A percentile compares a stretch with the other conserved stretches of the same genome.
Evolutionary conservation across 345 rosid species (phyloP).

Genomic region (Mallotus nudiflorus): DNA sequence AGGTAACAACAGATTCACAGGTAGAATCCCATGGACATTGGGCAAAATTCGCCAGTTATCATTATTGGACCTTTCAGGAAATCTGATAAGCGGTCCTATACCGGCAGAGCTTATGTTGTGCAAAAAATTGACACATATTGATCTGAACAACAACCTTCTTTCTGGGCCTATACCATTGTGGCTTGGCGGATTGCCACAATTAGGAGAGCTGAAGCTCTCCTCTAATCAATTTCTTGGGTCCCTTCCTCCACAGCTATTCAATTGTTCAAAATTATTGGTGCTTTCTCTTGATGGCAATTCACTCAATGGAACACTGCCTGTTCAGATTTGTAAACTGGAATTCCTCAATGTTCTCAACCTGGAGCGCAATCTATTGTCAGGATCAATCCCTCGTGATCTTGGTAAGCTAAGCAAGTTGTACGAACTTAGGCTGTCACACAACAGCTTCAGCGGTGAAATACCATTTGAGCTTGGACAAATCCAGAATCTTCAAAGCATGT

Average conservation of each 20-base stretch:
- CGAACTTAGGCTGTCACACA: slow-evolving; percentile 67
- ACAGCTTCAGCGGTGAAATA: slow-evolving; percentile 65
- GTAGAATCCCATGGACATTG: slow-evolving; percentile 75
- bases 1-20: slow-evolving; percentile 71
- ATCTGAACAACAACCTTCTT: slow-evolving; percentile 76
- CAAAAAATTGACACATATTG: slow-evolving; percentile 73
- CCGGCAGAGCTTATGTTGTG: slow-evolving; percentile 68
- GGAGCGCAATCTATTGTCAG: slow-evolving; percentile 56
- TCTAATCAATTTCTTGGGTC: slow-evolving; percentile 62
- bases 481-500: slow-evolving; percentile 69
- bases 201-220: slow-evolving; percentile 87
- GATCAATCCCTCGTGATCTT: slow-evolving; percentile 57
- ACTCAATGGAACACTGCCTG: slow-evolving; percentile 63
- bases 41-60: slow-evolving; percentile 68
- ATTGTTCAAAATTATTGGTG: slow-evolving; percentile 66
- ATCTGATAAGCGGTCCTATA: slow-evolving; percentile 65
- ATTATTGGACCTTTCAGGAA: slow-evolving; percentile 69
- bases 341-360: slow-evolving; percentile 71
- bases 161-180: slow-evolving; percentile 71
- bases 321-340: slow-evolving; percentile 56
- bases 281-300: slow-evolving; percentile 66
- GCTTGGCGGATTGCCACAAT: slow-evolving; percentile 61
- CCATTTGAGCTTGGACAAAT: slow-evolving; percentile 77
- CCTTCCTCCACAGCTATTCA: slow-evolving; percentile 64
- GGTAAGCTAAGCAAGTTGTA: slow-evolving; percentile 74